A percentile compares a stretch with the other conserved stretches of the same genome.
phyloP scores from a whole-genome alignment of 2,329 filamentous ascomycete species.

The Elsinoe ampelina region DNA sequence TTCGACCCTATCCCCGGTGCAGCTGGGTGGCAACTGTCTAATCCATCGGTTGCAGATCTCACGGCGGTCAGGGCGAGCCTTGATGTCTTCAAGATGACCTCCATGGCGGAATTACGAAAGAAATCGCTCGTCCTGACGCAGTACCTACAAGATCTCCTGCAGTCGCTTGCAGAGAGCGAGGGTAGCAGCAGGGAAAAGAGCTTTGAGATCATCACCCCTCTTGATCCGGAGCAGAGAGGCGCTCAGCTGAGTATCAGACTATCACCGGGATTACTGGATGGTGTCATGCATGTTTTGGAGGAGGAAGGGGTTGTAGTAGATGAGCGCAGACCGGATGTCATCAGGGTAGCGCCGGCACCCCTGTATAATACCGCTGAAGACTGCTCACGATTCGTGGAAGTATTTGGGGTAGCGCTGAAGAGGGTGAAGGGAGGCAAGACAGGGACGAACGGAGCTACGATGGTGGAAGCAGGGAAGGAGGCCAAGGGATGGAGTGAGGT shows the following conservation, averaged over 20 bases:
- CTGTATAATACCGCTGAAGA: constrained; percentile 76
- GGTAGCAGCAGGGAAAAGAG: constrained; percentile 18
- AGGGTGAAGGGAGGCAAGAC: constrained; percentile 23
- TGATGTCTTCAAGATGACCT: constrained; percentile 62
- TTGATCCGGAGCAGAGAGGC: constrained; percentile 57
- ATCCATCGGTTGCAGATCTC: constrained; percentile 70
- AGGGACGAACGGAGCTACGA: constrained; percentile 14
- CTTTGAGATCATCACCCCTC: constrained; percentile 58
- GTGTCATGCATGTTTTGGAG: constrained; percentile 54
- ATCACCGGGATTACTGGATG: constrained; percentile 59
- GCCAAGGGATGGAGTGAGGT: constrained; percentile 26
- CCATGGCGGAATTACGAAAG: constrained; percentile 56
- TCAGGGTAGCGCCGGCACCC: constrained; percentile 73
- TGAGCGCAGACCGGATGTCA: constrained; percentile 75
- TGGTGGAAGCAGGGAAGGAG: constrained; percentile 23
- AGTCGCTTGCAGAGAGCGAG: constrained; percentile 18
- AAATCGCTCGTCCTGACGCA: constrained; percentile 66
- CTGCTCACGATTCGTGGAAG: constrained; percentile 51
- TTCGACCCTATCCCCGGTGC: constrained; percentile 73
- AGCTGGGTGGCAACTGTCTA: constrained; percentile 74
- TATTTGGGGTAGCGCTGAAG: constrained; percentile 43
- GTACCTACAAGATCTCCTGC: constrained; percentile 58
- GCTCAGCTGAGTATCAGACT: constrained; percentile 71
- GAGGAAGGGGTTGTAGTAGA: constrained; percentile 66
- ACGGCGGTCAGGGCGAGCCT: constrained; percentile 65